phyloP scores from a whole-genome alignment of 2,329 filamentous ascomycete genomes.

The Escovopsis weberi region DNA sequence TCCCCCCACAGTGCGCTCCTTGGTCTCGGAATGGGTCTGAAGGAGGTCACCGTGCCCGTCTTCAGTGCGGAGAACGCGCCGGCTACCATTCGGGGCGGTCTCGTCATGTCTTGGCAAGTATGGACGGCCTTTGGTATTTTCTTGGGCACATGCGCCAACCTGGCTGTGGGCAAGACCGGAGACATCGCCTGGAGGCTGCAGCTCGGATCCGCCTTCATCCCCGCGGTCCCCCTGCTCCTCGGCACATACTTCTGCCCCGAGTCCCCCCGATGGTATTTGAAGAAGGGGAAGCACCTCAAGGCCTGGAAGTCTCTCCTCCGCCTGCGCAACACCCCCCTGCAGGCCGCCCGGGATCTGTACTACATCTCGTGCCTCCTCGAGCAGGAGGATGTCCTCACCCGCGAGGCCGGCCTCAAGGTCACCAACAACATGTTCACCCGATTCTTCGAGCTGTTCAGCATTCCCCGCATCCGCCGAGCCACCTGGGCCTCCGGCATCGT shows the following conservation, averaged over 20 bases:
- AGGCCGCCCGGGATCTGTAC: constrained; percentile 48
- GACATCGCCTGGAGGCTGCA: constrained; percentile 48
- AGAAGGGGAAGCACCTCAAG: constrained; percentile 38
- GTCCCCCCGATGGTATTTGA: constrained; percentile 52
- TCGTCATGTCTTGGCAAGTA: constrained; percentile 42
- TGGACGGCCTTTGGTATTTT: constrained; percentile 47
- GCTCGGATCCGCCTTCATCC: constrained; percentile 49
- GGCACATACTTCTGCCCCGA: constrained; percentile 48
- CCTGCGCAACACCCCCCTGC: constrained; percentile 42
- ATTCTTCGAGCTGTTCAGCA: constrained; percentile 41
- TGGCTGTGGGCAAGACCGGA: constrained; percentile 46
- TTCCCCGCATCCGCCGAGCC: constrained; percentile 43
- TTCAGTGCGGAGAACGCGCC: constrained; percentile 39
- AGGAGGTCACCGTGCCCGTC: constrained; percentile 34
- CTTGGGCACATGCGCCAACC: constrained; percentile 49
- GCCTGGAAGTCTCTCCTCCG: constrained; percentile 42
- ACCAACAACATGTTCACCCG: constrained; percentile 34
- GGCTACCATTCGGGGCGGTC: constrained; percentile 34
- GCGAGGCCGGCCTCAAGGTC: constrained; percentile 15
- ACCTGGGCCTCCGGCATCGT: constrained; percentile 52
- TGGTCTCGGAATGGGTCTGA: constrained; percentile 46
- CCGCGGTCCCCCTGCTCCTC: constrained; percentile 44
- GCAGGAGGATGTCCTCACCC: constrained; percentile 15
- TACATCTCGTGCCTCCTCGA: constrained; percentile 35
- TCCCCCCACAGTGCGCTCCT: constrained; percentile 26